Base-by-base conservation (phyloP, 345 rosid genomes). In the Laguncularia racemosa region DNA sequence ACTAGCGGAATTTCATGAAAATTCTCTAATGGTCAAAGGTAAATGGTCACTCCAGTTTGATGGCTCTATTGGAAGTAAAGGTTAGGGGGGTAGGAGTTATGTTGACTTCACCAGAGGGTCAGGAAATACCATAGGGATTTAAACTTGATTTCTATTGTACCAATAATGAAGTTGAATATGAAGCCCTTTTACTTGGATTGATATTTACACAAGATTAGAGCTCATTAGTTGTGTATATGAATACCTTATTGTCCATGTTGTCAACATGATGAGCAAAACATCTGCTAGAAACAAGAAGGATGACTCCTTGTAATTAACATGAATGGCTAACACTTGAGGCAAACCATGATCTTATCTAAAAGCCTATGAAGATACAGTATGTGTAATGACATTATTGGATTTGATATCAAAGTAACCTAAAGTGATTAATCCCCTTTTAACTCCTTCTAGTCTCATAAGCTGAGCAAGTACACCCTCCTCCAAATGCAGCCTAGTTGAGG, bases 401-500 rank as follows among this genome's bases (percentile, higher is more conserved):
- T 82, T 70, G 48, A 78, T 73, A 70, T 86, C 87, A 73, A 92
- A 92, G 67, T 89, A 92, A 47, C 98, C 98, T 73, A 92, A 77
- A 18, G 89, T 78, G 14, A 88, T 81, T 26, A 97, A 87, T 57
- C 96, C 99, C 62, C 95, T 79, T 59, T 80, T 75, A 58, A 87
- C 95, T 67, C 97, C 99, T 70, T 89, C 97, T 46, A 93, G 97
- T 70, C 93, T 80, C 99, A 93, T 93, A 16, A 97, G 99, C 70
- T 89, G 96, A 67, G 99, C 97, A 78, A 91, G 95, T 16, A 95
- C 99, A 49, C 99, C 99, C 73, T 89, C 97, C 69, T 82, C 90
- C 96, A 73, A 86, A 70, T 93, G 96, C 82, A 93, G 80, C 61
- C 91, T 96, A 57, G 95, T 89, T 67, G 77, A 93, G 46, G 97